A percentile compares a stretch with the other conserved stretches of the same genome.
These are phyloP conservation scores for Scutellaria galericulata DNA, from an alignment of 257 asterid species.

Conservation along the genomic window DNA sequence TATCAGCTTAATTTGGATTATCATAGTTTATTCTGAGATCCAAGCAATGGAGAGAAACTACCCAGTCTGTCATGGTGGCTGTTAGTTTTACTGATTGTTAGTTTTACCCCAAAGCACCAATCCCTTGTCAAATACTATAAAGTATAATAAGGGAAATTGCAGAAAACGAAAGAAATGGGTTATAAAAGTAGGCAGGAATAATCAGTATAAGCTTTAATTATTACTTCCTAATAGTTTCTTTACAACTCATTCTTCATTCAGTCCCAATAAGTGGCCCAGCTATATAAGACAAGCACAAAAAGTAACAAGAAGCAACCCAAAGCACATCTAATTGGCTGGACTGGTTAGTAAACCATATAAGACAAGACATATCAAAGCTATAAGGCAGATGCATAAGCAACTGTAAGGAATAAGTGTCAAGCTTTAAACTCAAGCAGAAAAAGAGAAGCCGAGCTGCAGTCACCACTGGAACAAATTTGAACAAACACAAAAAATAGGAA, in stretches of 20 bases:
- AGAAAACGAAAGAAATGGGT: neutral
- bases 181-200: neutral
- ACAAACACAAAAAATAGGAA: neutral
- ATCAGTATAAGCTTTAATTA: neutral
- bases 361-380: neutral
- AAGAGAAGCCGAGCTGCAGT: neutral
- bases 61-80: neutral
- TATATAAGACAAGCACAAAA: too few species aligned
- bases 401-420: neutral
- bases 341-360: neutral
- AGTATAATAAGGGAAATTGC: neutral
- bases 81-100: neutral
- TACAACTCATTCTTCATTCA: neutral
- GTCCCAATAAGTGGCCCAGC: too few species aligned
- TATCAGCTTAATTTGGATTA: neutral
- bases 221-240: neutral
- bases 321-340: neutral
- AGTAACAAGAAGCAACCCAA: neutral
- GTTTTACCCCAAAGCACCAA: neutral
- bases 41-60: neutral
- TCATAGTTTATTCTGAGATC: constrained; percentile 3
- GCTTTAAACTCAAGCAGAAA: neutral
- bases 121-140: neutral
- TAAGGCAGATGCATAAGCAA: neutral
- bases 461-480: neutral